Conservation (phyloP, 1,284 basidiomycete genomes). For the Rhodotorula sp. region DNA sequence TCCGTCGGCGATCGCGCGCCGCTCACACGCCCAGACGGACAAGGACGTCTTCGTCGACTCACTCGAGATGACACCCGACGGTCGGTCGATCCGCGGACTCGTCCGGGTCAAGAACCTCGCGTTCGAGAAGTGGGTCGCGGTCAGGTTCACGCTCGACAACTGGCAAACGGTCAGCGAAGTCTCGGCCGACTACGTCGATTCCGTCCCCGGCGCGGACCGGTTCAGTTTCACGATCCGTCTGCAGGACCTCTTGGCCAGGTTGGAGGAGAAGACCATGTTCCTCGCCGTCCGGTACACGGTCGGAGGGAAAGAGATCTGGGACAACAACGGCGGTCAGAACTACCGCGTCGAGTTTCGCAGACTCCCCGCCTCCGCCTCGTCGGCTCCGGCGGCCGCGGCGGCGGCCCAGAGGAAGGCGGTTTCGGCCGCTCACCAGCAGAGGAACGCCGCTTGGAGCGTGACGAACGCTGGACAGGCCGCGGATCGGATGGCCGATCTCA, state of each 20-base stretch:
- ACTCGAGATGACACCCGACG: conserved; percentile 62
- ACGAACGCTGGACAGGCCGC: conserved; percentile 46
- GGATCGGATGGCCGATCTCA: conserved; percentile 51
- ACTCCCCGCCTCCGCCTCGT: conserved; percentile 27
- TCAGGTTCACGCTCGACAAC: conserved; percentile 87
- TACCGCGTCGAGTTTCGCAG: conserved; percentile 61
- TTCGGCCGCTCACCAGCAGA: conserved; percentile 26
- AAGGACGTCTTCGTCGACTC: conserved; percentile 57
- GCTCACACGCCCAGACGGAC: conserved; percentile 45
- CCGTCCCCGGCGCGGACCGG: conserved; percentile 61
- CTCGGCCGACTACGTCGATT: conserved; percentile 70
- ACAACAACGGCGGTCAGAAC: conserved; percentile 79
- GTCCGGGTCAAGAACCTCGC: conserved; percentile 80
- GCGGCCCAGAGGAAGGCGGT: conserved; percentile 41
- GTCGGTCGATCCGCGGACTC: conserved; percentile 62
- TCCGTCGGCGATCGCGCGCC: conserved; percentile 47
- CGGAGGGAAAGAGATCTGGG: conserved; percentile 74
- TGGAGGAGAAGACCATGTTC: conserved; percentile 82
- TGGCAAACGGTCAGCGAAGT: conserved; percentile 98
- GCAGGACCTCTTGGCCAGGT: conserved; percentile 56
- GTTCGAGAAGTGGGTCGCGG: conserved; percentile 81
- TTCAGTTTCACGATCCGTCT: conserved; percentile 57
- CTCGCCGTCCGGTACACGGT: conserved; percentile 76
- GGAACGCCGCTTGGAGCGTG: conserved; percentile 48
- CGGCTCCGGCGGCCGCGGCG: not conserved